Evolutionary conservation across 2,329 filamentous ascomycete genomes (phyloP).

Genomic region (Nemania abortiva): DNA sequence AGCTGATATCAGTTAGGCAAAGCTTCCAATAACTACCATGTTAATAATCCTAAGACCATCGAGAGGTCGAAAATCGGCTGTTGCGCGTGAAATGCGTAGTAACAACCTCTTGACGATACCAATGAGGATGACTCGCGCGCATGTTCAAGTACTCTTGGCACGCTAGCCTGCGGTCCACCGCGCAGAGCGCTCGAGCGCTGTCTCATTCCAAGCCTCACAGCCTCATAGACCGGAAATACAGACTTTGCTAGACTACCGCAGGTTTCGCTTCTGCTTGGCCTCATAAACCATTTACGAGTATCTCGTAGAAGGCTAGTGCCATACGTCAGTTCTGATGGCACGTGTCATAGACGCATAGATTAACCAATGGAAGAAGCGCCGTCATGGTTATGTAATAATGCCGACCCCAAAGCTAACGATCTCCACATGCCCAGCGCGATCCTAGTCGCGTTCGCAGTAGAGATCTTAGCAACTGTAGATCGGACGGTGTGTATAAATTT

Average conservation of each 20-base stretch:
- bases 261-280: too few relatives aligned
- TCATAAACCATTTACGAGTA: neutral
- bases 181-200: too few relatives aligned
- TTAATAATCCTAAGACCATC: neutral
- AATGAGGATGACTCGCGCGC: neutral
- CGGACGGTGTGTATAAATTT: neutral
- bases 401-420: neutral
- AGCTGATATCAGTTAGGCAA: neutral
- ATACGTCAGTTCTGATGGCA: neutral
- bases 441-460: too few relatives aligned
- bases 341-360: neutral
- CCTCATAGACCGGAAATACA: too few relatives aligned
- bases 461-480: neutral
- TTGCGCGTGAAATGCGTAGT: neutral
- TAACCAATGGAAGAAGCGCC: neutral
- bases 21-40: neutral
- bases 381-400: neutral
- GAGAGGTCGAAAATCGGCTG: neutral
- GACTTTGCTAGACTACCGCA: too few relatives aligned
- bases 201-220: too few relatives aligned
- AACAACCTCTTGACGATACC: neutral
- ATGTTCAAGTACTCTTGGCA: too few relatives aligned
- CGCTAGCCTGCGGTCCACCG: too few relatives aligned
- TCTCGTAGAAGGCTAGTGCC: neutral
- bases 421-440: neutral